phyloP scores from a whole-genome alignment of 768 basidiomycete genomes.

The Tulasnella sp. region DNA sequence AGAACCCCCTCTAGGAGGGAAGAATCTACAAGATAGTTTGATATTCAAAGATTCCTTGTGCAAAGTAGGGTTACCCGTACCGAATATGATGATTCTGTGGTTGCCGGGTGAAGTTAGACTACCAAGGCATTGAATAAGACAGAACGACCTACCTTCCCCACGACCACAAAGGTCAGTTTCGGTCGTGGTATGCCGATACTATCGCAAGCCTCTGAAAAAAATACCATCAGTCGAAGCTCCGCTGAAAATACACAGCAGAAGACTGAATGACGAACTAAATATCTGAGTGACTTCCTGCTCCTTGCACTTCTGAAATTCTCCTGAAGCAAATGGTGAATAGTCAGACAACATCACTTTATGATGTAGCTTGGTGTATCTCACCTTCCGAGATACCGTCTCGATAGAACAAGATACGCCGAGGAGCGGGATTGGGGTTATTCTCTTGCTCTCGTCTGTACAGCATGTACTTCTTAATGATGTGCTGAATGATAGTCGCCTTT shows the following conservation, averaged over 20 bases:
- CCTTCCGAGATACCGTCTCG: constrained; percentile 37
- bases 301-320: constrained; percentile 15
- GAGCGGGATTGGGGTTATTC: constrained; percentile 29
- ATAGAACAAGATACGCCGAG: constrained; percentile 35
- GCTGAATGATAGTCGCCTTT: background rate
- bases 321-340: background rate
- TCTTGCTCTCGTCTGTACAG: constrained; percentile 30
- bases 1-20: constrained; percentile 52
- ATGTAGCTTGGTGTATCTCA: background rate
- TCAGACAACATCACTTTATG: background rate
- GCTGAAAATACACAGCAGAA: background rate
- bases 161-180: constrained; percentile 75
- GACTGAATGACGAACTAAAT: constrained; percentile 21
- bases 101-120: background rate
- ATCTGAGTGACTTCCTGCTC: constrained; percentile 10
- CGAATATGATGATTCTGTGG: constrained; percentile 62
- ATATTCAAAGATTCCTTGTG: background rate
- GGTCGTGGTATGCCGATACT: constrained; percentile 51
- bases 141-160: constrained; percentile 58
- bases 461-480: constrained; percentile 34
- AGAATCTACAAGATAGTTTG: constrained; percentile 45
- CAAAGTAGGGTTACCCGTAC: constrained; percentile 36
- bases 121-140: too few species aligned
- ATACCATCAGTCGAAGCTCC: constrained; percentile 41
- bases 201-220: constrained; percentile 70